Evolutionary conservation across 2,329 filamentous ascomycete genomes (phyloP), one percentile per base, ranked within the genome.

Genomic region (Gaeumannomyces tritici): DNA sequence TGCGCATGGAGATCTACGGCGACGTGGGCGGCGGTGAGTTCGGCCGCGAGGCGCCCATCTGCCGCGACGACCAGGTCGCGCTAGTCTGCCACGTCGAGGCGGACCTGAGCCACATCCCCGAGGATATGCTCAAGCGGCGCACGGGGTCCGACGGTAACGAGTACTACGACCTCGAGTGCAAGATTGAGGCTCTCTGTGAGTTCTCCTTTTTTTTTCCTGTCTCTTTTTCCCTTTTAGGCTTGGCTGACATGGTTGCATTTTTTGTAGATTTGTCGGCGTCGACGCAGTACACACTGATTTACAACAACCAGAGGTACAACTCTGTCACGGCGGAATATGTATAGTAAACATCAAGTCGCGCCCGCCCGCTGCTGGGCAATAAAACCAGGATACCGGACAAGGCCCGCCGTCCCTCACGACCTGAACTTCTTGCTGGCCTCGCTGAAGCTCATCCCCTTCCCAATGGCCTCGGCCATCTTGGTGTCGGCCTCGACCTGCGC

Each of bases 391-490:
- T 35, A 35, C 11, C 33, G 15, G 33, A 35, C 31, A 35, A 35
- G 3, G n/a, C n/a, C n/a, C n/a, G n/a, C n/a, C n/a, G n/a, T n/a
- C 35, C 35, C 42, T 51, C 7, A 51, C 24, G 42, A 67, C 60
- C 75, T 71, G 60, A 78, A 79, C 67, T 69, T 75, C 68, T 74
- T 78, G 64, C 74, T 76, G 2, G 77, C 77, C 63, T 79, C 77
- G 1, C 67, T 65, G 63, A 80, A 80, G 2, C 69, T 70, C 76
- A 79, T 79, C 2, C 77, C 77, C 51, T 71, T 67, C 64, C 71
- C 68, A 55, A 80, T 73, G 33, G 67, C 77, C 13, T 67, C 70
- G 1, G 76, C 76, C 72, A 79, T 75, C 66, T 75, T 71, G 27
- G 71, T 70, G 62, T 80, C 78, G 1, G 77, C 77, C 59, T 73